Evolutionary conservation across 441 rosid species (phyloP), one percentile per base, ranked within the genome.

Genomic region (Omphalea diandra): DNA sequence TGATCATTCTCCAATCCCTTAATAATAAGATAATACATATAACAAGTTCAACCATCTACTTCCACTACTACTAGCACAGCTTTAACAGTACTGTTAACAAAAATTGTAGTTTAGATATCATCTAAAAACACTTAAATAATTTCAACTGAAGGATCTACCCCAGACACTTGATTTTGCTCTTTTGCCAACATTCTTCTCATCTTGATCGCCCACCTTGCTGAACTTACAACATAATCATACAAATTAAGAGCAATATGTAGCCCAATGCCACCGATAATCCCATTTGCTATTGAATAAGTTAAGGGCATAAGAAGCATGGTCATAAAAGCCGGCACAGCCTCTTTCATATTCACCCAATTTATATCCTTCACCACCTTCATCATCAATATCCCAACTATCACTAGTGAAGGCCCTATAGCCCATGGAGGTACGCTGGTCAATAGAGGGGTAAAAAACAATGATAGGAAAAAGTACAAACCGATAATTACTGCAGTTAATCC

Each of bases 351-450:
- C 11, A 40, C 90, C 97, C 97, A 90, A 9, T 86, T 67, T 4
- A 94, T 83, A 31, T 85, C 90, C 80, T 84, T 91, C 65, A 83
- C 86, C 73, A 85, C 91, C 79, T 82, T 87, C 89, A 88, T 91
- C 97, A 87, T 91, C 92, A 87, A 64, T 63, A 88, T 89, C 52
- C 98, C 98, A 52, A 91, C 97, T 71, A 86, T 78, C 20, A 90
- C 88, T 14, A 94, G 69, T 10, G 97, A 88, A 17, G 97, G 97
- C 22, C 97, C 97, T 26, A 90, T 82, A 2, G 98, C 97, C 98
- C 97, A 94, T 7, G 90, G 87, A 12, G 98, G 97, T 5, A 94
- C 97, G 63, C 82, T 91, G 0, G 75, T 83, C 54, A 91, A 60
- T 7, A 91, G 68, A 31, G 97, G 98, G 12, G 88, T 83, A n/a